Evolutionary conservation across 2,329 filamentous ascomycete species (phyloP), one percentile per base, ranked within the genome.

Genomic region (Calonectria montana): DNA sequence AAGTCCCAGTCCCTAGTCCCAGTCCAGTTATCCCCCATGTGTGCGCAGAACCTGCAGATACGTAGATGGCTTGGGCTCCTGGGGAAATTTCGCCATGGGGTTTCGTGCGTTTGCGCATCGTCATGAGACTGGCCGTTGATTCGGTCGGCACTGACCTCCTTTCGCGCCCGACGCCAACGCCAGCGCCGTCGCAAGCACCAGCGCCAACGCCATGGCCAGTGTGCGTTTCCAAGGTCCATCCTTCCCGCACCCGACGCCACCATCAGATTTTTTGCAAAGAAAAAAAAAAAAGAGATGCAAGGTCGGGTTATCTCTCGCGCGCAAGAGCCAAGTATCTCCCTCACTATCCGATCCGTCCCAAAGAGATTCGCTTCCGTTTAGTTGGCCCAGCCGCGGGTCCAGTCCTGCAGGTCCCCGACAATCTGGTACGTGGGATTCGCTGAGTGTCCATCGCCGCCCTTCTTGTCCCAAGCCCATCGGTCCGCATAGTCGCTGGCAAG

Each of bases 391-490:
- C 80, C 81, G 43, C 76, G 76, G 69, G 81, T 78, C 81, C 81
- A 84, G 68, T 85, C 82, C 75, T 83, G 80, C 75, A 86, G 71
- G 74, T 85, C 84, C 53, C 83, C 83, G 68, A 82, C 81, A 63
- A 85, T 80, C 66, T 83, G 80, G 76, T 86, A 86, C 21, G 84
- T 86, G 39, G 84, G 83, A 70, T 86, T 86, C 55, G 84, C 84
- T 41, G 82, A 84, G 68, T 81, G 82, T 27, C 84, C 81, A 78
- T 85, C 81, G 62, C 78, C 77, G 80, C 84, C 80, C 76, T 85
- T 80, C 79, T 83, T 82, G 79, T 86, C 80, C 86, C 87, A 88
- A 55, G 83, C 85, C 86, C 86, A 87, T 64, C 86, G 81, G 66
- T 81, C 80, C 29, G 77, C 78, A 69, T 83, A 84, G 43, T 84